Evolutionary conservation across 2,329 filamentous ascomycete species (phyloP).

Genomic region (Botrytis tulipae): DNA sequence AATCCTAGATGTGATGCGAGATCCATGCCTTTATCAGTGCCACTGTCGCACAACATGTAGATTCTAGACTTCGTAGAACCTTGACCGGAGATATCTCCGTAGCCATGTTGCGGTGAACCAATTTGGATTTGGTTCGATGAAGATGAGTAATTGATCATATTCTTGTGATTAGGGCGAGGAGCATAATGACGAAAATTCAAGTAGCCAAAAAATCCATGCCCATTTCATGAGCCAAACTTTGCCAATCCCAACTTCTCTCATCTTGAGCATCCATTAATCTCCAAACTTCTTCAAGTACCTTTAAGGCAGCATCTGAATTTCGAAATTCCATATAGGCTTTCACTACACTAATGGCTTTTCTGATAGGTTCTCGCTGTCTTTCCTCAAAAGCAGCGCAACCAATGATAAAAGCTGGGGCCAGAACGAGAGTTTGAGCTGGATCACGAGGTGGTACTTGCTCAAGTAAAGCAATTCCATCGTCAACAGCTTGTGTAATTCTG

Average conservation of each 20-base stretch:
- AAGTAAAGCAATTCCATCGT: slow-evolving; percentile 55
- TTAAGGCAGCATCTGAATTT: slow-evolving; percentile 53
- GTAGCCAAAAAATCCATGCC: slow-evolving; percentile 53
- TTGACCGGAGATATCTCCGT: not conserved
- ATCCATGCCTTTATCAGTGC: not conserved
- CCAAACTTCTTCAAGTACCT: slow-evolving; percentile 60
- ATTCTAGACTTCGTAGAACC: slow-evolving; percentile 1
- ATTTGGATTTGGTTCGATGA: not conserved
- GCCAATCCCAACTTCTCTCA: slow-evolving; percentile 64
- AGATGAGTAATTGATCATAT: not conserved
- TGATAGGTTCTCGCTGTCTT: slow-evolving; percentile 52
- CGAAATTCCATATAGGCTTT: slow-evolving; percentile 59
- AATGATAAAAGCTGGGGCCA: slow-evolving; percentile 60
- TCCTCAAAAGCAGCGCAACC: slow-evolving; percentile 58
- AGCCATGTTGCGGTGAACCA: not conserved
- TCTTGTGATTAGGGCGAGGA: not conserved
- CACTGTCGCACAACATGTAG: not conserved
- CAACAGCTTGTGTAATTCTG: slow-evolving; percentile 53
- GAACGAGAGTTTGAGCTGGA: slow-evolving; percentile 56
- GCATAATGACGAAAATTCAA: slow-evolving; percentile 23
- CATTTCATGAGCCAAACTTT: slow-evolving; percentile 52
- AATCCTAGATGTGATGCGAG: not conserved
- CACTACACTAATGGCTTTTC: slow-evolving; percentile 50
- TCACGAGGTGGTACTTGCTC: slow-evolving; percentile 57
- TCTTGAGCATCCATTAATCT: slow-evolving; percentile 56